These are phyloP conservation scores for Aspergillus ibericus DNA, from an alignment of 2,329 filamentous ascomycete genomes.

Conservation along the genomic window DNA sequence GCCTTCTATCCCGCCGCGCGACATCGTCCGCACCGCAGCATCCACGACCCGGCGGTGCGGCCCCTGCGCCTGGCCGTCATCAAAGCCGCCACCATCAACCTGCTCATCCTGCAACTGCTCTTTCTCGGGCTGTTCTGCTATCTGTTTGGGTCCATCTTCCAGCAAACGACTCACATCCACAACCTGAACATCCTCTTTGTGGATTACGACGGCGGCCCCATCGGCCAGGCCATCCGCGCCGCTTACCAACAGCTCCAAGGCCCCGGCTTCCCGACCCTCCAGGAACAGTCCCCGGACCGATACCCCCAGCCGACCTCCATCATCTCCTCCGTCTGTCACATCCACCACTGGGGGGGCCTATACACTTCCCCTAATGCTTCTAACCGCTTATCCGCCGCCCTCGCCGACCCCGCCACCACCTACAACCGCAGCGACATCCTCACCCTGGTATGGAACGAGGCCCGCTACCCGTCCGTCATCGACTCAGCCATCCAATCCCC, in stretches of 20 bases:
- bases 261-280: slow-evolving; percentile 32
- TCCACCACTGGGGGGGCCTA: slow-evolving; percentile 39
- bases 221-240: slow-evolving; percentile 33
- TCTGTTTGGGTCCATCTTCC: slow-evolving; percentile 40
- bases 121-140: slow-evolving; percentile 40
- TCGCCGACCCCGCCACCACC: slow-evolving; percentile 31
- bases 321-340: slow-evolving; percentile 32
- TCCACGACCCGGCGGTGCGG: slow-evolving; percentile 9
- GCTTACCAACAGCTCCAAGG: slow-evolving; percentile 34
- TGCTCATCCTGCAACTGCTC: slow-evolving; percentile 39
- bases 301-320: slow-evolving; percentile 26
- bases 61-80: slow-evolving; percentile 10
- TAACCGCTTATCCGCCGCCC: slow-evolving; percentile 34
- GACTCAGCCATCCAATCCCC: slow-evolving; percentile 35
- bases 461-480: slow-evolving; percentile 43
- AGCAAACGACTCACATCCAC: slow-evolving; percentile 32
- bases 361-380: slow-evolving; percentile 40
- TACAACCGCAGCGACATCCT: slow-evolving; percentile 42
- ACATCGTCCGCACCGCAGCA: background rate
- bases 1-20: slow-evolving; percentile 5
- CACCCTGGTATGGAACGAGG: slow-evolving; percentile 49
- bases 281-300: slow-evolving; percentile 17
- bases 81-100: slow-evolving; percentile 23
- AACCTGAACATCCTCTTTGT: slow-evolving; percentile 39
- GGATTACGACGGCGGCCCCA: slow-evolving; percentile 40